Evolutionary conservation across 441 rosid species (phyloP).

Genomic region (Populus tomentosa): DNA sequence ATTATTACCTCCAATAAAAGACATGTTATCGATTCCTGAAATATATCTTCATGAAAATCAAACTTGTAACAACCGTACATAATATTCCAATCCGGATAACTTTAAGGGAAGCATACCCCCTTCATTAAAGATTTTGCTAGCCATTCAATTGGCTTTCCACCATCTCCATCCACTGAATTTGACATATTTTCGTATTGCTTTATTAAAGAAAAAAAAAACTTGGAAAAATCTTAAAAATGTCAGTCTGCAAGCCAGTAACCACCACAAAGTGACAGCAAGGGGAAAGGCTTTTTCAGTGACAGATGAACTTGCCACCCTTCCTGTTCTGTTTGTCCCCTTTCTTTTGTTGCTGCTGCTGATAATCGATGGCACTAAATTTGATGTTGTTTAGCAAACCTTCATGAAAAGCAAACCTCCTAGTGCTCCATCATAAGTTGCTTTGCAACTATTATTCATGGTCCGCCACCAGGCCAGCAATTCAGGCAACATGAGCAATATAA

Average conservation of each 20-base stretch:
- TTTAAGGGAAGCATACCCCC: not conserved
- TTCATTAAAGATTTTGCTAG: not conserved
- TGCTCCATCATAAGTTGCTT: constrained; percentile 26
- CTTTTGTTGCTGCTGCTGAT: constrained; percentile 13
- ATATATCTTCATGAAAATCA: no score
- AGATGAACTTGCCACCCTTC: not conserved
- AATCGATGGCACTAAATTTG: constrained; percentile 24
- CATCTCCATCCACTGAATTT: not conserved
- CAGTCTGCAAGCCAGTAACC: not conserved
- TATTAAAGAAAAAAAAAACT: no score
- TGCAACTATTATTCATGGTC: constrained; percentile 31
- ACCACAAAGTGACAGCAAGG: not conserved
- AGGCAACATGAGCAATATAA: constrained; percentile 28
- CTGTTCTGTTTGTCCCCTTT: constrained; percentile 10
- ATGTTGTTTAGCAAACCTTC: constrained; percentile 21
- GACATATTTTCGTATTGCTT: not conserved
- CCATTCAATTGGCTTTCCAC: not conserved
- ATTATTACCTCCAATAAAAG: no score
- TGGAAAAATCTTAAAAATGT: not conserved
- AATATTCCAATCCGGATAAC: not conserved
- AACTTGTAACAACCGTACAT: no score
- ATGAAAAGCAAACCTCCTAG: constrained; percentile 11
- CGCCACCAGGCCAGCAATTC: constrained; percentile 35
- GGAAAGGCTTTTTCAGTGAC: not conserved
- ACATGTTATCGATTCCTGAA: no score